These are phyloP conservation scores for Graphiopsis chlorocephala DNA, from an alignment of 2,329 filamentous ascomycete genomes.

Conservation along the genomic window DNA sequence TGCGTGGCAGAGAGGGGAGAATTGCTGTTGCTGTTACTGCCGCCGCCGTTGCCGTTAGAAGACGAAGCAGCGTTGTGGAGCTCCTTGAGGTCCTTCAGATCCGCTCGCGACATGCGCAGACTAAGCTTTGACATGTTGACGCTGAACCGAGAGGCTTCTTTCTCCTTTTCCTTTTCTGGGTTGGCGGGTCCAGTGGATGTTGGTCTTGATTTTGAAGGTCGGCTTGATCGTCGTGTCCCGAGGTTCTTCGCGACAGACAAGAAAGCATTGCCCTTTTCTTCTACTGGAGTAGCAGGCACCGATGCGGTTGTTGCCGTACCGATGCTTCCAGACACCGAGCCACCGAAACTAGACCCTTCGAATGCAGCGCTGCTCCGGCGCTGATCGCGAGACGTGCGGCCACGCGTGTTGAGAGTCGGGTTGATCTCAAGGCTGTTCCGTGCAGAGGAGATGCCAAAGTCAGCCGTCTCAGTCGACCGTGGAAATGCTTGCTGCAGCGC, in stretches of 20 bases:
- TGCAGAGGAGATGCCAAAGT: conserved; percentile 25
- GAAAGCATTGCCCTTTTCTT: conserved; percentile 37
- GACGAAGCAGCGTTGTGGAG: background rate
- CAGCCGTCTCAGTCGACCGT: conserved; percentile 18
- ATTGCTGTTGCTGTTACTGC: conserved; percentile 4
- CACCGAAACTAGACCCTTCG: conserved; percentile 37
- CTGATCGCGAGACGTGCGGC: conserved; percentile 39
- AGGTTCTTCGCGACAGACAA: conserved; percentile 31
- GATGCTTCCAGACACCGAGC: conserved; percentile 28
- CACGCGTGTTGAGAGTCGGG: conserved; percentile 25
- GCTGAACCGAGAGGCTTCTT: conserved; percentile 34
- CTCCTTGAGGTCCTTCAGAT: background rate
- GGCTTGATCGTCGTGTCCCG: conserved; percentile 29
- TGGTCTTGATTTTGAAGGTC: conserved; percentile 39
- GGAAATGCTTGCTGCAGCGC: conserved; percentile 13
- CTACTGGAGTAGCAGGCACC: conserved; percentile 41
- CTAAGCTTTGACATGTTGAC: conserved; percentile 42
- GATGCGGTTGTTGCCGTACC: conserved; percentile 25
- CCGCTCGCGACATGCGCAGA: conserved; percentile 34
- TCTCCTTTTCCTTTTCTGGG: conserved; percentile 1
- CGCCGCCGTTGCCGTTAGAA: background rate
- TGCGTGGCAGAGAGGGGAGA: conserved; percentile 4
- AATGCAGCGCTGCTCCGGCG: conserved; percentile 41
- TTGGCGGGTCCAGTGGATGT: conserved; percentile 33
- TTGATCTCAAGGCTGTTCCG: conserved; percentile 32